Evolutionary conservation across 116 monocot species (phyloP).

Genomic region (Dioscorea cayenensis): DNA sequence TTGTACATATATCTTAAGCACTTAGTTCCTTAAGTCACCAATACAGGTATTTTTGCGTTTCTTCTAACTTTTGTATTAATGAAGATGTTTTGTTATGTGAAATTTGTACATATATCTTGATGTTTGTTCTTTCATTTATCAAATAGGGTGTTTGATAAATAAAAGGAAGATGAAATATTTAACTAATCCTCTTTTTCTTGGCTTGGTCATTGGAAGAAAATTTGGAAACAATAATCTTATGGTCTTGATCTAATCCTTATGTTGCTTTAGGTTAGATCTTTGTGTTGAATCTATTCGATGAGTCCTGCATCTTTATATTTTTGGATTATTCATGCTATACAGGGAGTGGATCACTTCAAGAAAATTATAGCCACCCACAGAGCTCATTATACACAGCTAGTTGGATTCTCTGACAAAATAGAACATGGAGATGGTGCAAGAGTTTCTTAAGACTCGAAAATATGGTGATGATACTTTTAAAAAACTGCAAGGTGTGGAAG

Average conservation of each 20-base stretch:
- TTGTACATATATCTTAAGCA: too few species aligned
- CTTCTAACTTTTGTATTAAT: too few species aligned
- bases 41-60: too few species aligned
- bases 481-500: constrained; percentile 64
- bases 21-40: too few species aligned
- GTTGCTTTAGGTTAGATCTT: constrained; percentile 73
- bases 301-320: neutral
- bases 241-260: constrained; percentile 93
- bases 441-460: constrained; percentile 56
- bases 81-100: too few species aligned
- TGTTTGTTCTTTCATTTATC: too few species aligned
- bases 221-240: constrained; percentile 24
- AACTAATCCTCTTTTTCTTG: too few species aligned
- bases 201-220: too few species aligned
- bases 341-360: constrained; percentile 99
- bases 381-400: constrained; percentile 1
- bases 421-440: constrained; percentile 51
- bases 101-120: too few species aligned
- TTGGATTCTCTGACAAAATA: constrained; percentile 39
- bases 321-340: constrained; percentile 32
- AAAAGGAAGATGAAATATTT: too few species aligned
- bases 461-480: constrained; percentile 37
- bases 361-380: constrained; percentile 59
- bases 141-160: too few species aligned
- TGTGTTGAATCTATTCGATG: too few species aligned